Conservation (phyloP, 108 stramenopile genomes). For the Bacterosira constricta region DNA sequence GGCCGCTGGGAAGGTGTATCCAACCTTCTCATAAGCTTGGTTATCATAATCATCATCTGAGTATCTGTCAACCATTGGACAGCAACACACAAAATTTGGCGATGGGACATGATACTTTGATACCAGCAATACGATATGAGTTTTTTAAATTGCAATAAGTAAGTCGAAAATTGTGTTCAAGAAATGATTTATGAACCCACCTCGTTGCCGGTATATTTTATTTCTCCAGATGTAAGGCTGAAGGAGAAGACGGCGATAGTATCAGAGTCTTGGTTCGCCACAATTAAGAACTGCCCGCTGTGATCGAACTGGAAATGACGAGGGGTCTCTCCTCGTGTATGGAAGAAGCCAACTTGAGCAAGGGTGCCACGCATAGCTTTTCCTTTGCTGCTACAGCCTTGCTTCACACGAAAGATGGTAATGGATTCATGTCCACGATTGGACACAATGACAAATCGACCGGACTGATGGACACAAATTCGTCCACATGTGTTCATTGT, state of each 20-base stretch:
- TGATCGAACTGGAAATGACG: conserved; percentile 95
- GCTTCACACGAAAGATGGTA: conserved; percentile 81
- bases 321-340: conserved; percentile 94
- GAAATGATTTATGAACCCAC: neutral
- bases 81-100: conserved; percentile 93
- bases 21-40: neutral
- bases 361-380: conserved; percentile 75
- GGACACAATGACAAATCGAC: conserved; percentile 89
- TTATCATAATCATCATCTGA: conserved; percentile 17
- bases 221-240: conserved; percentile 82
- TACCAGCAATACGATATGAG: neutral
- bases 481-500: conserved; percentile 94
- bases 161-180: too few species aligned
- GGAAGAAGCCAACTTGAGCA: conserved; percentile 82
- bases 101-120: conserved; percentile 78
- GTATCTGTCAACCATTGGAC: conserved; percentile 55
- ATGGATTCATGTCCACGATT: conserved; percentile 97
- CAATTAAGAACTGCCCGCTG: conserved; percentile 87
- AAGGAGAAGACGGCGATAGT: conserved; percentile 89
- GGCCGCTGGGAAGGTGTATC: neutral
- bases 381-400: conserved; percentile 33
- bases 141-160: neutral
- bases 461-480: conserved; percentile 88
- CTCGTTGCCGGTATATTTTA: conserved; percentile 90
- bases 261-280: conserved; percentile 95